Conservation (phyloP, 2,329 filamentous ascomycete species). For the Calonectria pauciramosa region DNA sequence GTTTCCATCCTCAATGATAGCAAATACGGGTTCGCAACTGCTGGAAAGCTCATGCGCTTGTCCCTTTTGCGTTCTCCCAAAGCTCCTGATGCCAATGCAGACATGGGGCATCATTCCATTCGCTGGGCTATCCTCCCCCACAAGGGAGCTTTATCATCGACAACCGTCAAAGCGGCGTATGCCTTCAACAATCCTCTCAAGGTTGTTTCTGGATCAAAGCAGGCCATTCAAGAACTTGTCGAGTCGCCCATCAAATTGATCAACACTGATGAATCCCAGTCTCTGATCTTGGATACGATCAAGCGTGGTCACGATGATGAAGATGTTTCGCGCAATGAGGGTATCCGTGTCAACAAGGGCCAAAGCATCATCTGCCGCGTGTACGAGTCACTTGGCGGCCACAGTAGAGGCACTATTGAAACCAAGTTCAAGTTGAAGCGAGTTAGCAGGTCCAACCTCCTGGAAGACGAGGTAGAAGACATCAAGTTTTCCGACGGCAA, state of each 20-base stretch:
- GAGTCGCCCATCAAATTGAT: slow-evolving; percentile 74
- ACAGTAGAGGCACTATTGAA: slow-evolving; percentile 77
- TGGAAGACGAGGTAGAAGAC: slow-evolving; percentile 88
- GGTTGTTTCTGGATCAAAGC: slow-evolving; percentile 47
- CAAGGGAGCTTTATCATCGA: slow-evolving; percentile 75
- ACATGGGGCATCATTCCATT: slow-evolving; percentile 92
- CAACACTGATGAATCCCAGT: slow-evolving; percentile 65
- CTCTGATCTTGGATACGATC: slow-evolving; percentile 87
- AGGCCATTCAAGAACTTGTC: slow-evolving; percentile 44
- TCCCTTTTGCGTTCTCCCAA: slow-evolving; percentile 90
- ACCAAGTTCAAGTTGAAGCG: slow-evolving; percentile 79
- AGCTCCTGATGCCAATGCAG: slow-evolving; percentile 91
- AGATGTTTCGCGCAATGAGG: slow-evolving; percentile 74
- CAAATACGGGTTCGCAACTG: slow-evolving; percentile 96
- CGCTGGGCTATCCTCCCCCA: slow-evolving; percentile 94
- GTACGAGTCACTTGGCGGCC: slow-evolving; percentile 91
- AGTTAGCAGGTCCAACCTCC: slow-evolving; percentile 85
- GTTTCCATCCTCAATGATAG: slow-evolving; percentile 95
- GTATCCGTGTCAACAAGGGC: slow-evolving; percentile 76
- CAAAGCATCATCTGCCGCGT: slow-evolving; percentile 86
- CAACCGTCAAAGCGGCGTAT: slow-evolving; percentile 85
- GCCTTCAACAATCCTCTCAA: slow-evolving; percentile 89
- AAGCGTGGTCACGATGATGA: slow-evolving; percentile 94
- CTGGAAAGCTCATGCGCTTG: slow-evolving; percentile 89
- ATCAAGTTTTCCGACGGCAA: slow-evolving; percentile 63